These are phyloP conservation scores for Penicillium antarcticum DNA, from an alignment of 495 filamentous ascomycete species.

Conservation along the genomic window DNA sequence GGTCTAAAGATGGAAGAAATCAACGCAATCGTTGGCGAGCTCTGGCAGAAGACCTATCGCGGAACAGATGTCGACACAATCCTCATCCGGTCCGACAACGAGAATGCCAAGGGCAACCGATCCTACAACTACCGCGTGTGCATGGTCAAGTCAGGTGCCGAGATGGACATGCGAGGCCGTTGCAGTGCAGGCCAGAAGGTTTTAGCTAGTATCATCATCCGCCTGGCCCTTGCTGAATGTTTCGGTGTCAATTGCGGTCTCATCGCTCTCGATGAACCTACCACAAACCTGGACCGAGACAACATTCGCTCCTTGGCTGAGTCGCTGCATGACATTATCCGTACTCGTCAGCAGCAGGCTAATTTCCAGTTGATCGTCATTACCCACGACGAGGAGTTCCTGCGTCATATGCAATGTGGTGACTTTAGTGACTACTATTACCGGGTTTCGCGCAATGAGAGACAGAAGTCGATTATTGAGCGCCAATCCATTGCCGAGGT, in stretches of 20 bases:
- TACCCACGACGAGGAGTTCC: constrained; percentile 97
- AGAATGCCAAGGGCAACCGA: constrained; percentile 68
- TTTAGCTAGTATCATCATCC: constrained; percentile 95
- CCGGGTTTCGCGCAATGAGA: constrained; percentile 75
- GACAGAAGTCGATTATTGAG: constrained; percentile 84
- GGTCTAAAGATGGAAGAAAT: constrained; percentile 97
- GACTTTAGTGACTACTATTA: constrained; percentile 94
- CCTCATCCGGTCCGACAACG: constrained; percentile 86
- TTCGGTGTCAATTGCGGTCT: constrained; percentile 96
- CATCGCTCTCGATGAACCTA: constrained; percentile 96
- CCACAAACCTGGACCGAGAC: constrained; percentile 92
- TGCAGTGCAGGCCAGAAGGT: constrained; percentile 97
- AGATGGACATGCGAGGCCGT: constrained; percentile 99
- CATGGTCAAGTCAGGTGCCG: constrained; percentile 95
- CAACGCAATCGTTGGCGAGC: constrained; percentile 88
- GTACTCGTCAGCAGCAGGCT: constrained; percentile 72
- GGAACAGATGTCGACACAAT: constrained; percentile 98
- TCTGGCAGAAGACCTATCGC: constrained; percentile 96
- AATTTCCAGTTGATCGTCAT: constrained; percentile 99
- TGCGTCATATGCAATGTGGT: constrained; percentile 87
- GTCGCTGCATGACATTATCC: constrained; percentile 84
- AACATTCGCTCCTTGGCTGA: constrained; percentile 88
- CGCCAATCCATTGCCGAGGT: constrained; percentile 64
- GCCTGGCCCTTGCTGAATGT: constrained; percentile 91
- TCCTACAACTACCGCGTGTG: constrained; percentile 97